These are phyloP conservation scores for Phytophthora pistaciae DNA, from an alignment of 352 stramenopile species.

Conservation along the genomic window DNA sequence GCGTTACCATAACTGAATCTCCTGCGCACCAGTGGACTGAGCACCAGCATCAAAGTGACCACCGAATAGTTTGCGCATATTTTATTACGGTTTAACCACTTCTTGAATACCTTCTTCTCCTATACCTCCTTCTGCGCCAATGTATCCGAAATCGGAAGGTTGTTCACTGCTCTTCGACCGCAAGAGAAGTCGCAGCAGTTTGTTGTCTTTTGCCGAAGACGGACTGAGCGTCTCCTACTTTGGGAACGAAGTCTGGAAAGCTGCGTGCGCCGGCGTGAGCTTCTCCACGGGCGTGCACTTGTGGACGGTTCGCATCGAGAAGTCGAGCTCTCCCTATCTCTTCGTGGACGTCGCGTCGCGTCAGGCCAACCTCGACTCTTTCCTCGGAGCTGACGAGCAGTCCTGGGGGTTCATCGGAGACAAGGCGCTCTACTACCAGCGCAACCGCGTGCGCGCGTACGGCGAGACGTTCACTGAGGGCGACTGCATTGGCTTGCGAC, in stretches of 20 bases:
- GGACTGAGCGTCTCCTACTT: conserved; percentile 67
- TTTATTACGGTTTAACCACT: too few relatives aligned
- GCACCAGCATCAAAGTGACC: too few relatives aligned
- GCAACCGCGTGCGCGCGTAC: conserved; percentile 93
- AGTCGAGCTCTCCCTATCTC: conserved; percentile 96
- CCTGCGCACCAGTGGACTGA: too few relatives aligned
- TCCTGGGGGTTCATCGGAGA: conserved; percentile 99
- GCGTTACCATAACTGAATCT: too few relatives aligned
- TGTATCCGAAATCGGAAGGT: too few relatives aligned
- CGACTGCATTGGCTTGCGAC: conserved; percentile 83
- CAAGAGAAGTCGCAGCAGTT: conserved; percentile 71
- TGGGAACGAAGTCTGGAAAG: conserved; percentile 92
- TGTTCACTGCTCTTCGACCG: too few relatives aligned
- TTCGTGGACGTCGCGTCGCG: conserved; percentile 97
- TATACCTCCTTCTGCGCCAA: too few relatives aligned
- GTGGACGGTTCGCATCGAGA: conserved; percentile 94
- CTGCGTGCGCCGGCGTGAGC: conserved; percentile 70
- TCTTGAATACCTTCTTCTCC: too few relatives aligned
- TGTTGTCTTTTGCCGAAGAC: conserved; percentile 76
- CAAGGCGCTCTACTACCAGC: conserved; percentile 98
- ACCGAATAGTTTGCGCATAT: too few relatives aligned
- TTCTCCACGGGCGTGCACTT: conserved; percentile 83
- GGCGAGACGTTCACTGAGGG: conserved; percentile 88
- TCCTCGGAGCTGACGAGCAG: conserved; percentile 97
- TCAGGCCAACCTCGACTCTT: conserved; percentile 94